Conservation (phyloP, 31 red algal genomes). For the Odonthalia washingtoniensis region DNA sequence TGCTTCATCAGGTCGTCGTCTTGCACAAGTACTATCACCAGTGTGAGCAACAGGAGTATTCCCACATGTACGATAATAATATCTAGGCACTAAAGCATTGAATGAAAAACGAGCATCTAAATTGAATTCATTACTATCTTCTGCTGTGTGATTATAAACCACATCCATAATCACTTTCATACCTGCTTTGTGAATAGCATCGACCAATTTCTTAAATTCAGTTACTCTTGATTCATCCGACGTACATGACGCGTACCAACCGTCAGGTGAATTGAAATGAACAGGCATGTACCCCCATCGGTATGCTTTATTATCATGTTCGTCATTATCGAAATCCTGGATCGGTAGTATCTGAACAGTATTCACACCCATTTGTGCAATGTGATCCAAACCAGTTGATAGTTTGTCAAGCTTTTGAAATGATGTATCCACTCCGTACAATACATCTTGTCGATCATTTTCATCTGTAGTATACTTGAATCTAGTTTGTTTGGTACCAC, state of each 20-base stretch:
- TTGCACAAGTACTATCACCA: constrained; percentile 77
- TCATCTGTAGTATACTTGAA: constrained; percentile 7
- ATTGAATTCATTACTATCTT: constrained; percentile 86
- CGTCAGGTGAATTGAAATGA: constrained; percentile 89
- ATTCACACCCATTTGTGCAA: constrained; percentile 94
- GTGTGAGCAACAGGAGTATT: constrained; percentile 71
- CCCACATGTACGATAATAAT: constrained; percentile 87
- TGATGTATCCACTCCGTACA: constrained; percentile 8
- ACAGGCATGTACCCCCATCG: constrained; percentile 97
- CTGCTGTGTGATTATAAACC: constrained; percentile 97
- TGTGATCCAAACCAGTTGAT: constrained; percentile 85
- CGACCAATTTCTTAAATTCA: constrained; percentile 91
- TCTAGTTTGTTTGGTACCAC: background rate
- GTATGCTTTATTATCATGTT: constrained; percentile 58
- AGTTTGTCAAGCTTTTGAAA: constrained; percentile 53
- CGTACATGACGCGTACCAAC: constrained; percentile 83
- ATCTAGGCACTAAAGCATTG: constrained; percentile 82
- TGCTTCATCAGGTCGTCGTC: constrained; percentile 30
- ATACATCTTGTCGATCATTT: constrained; percentile 26
- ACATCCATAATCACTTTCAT: constrained; percentile 96
- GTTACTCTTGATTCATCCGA: constrained; percentile 59
- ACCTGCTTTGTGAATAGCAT: constrained; percentile 74
- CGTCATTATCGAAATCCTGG: constrained; percentile 87
- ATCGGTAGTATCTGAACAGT: constrained; percentile 90
- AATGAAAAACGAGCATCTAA: constrained; percentile 89